Conservation (phyloP, 192 early-diverging fungal genomes). For the Rhizoclosmatium globosum region DNA sequence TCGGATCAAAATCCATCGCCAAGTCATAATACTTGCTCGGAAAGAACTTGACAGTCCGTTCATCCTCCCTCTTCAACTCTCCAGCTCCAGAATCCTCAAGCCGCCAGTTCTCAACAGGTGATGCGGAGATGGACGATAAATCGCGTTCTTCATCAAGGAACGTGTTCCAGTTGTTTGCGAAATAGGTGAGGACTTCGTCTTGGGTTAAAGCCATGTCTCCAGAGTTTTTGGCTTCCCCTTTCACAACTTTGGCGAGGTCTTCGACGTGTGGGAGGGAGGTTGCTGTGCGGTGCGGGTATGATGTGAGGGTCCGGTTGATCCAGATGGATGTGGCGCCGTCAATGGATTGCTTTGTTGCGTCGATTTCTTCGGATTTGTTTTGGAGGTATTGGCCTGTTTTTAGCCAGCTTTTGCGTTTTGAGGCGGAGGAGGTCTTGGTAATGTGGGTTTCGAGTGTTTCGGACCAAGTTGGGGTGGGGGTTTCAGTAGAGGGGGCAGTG, state of each 20-base stretch:
- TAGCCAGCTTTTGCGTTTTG: background rate
- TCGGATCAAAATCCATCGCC: conserved; percentile 3
- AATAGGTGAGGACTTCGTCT: conserved; percentile 20
- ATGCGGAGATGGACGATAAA: conserved; percentile 8
- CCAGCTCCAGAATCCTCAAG: background rate
- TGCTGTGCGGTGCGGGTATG: conserved; percentile 27
- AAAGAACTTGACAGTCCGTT: background rate
- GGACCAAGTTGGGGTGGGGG: background rate
- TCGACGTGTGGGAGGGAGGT: conserved; percentile 15
- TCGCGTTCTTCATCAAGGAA: conserved; percentile 26
- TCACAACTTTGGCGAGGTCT: conserved; percentile 26
- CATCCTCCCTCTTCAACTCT: background rate
- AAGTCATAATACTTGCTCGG: conserved; percentile 3
- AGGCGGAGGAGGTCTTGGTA: background rate
- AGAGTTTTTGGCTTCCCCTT: conserved; percentile 21
- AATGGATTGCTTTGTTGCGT: background rate
- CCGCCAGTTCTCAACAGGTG: conserved; percentile 6
- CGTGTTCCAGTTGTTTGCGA: conserved; percentile 18
- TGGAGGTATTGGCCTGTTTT: conserved; percentile 7
- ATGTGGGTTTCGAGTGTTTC: background rate
- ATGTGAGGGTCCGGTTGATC: background rate
- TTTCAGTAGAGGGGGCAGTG: background rate
- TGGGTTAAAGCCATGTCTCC: conserved; percentile 31
- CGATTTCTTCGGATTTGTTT: background rate
- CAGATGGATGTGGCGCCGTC: conserved; percentile 14